Conservation (phyloP, 1,284 basidiomycete genomes). For the Tilletia horrida region DNA sequence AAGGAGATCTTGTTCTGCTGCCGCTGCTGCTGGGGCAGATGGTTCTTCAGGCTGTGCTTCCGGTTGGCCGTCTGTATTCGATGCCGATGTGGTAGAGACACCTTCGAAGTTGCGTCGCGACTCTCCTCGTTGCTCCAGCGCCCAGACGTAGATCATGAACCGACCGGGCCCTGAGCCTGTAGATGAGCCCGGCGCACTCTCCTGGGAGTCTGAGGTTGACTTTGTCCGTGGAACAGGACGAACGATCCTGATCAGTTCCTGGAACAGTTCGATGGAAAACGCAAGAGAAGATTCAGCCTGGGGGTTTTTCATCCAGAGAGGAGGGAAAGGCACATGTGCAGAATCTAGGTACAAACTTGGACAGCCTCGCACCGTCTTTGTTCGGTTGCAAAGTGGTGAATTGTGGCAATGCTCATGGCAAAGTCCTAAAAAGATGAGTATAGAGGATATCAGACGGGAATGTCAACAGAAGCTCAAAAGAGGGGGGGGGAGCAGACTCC, state of each 20-base stretch:
- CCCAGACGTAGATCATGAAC: slow-evolving; percentile 96
- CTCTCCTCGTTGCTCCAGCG: slow-evolving; percentile 76
- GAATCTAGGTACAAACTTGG: slow-evolving; percentile 38
- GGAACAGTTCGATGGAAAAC: too few relatives aligned
- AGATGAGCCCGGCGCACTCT: slow-evolving; percentile 30
- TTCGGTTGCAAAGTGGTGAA: slow-evolving; percentile 51
- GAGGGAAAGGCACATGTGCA: not conserved
- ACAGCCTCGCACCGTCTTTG: slow-evolving; percentile 38
- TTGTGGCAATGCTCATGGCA: slow-evolving; percentile 52
- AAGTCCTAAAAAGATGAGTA: slow-evolving; percentile 35
- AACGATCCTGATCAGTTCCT: slow-evolving; percentile 18
- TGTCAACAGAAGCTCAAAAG: too few relatives aligned
- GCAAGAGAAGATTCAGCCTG: too few relatives aligned
- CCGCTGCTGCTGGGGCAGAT: slow-evolving; percentile 22
- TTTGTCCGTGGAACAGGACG: slow-evolving; percentile 60
- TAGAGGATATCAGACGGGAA: slow-evolving; percentile 17
- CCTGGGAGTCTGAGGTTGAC: slow-evolving; percentile 27
- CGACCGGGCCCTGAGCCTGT: slow-evolving; percentile 62
- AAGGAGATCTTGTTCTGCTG: slow-evolving; percentile 45
- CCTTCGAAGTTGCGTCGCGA: slow-evolving; percentile 44
- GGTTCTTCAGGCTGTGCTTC: too few relatives aligned
- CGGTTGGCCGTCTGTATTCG: slow-evolving; percentile 20
- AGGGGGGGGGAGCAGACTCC: too few relatives aligned
- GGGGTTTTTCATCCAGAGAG: too few relatives aligned
- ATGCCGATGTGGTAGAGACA: slow-evolving; percentile 1